Evolutionary conservation across 2,329 filamentous ascomycete species (phyloP), one percentile per base, ranked within the genome.

Genomic region (Penicillium digitatum): DNA sequence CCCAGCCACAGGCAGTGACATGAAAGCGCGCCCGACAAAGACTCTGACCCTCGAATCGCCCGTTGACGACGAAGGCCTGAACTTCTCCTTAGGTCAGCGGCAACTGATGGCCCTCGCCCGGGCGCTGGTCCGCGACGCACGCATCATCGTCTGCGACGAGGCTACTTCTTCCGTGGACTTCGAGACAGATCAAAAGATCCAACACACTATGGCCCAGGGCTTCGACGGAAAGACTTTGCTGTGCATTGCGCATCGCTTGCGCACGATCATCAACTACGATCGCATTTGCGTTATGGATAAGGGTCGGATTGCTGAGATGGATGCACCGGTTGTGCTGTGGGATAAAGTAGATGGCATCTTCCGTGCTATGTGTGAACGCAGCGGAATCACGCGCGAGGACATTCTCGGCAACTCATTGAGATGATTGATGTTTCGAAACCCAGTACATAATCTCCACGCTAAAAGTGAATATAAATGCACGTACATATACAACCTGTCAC

Each of bases 101-200:
- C 94, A 97, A 74, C 83, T 97, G 46, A 95, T 97, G 88, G 94
- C 94, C 1, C 81, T 99, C 1, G 92, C 92, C 0, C 86, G 94
- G 0, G 94, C 94, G 0, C 83, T 99, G 2, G 93, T 97, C 5
- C 86, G 93, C 35, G 85, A 87, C 40, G 88, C 87, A 0, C 90
- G 88, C 64, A 96, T 97, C 74, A 96, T 97, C 65, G 87, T 99
- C 47, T 96, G 93, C 73, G 94, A 99, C 77, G 94, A 99, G 74
- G 94, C 94, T 1, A 99, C 94, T 0, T 90, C 87, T 1, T 89
- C 85, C 0, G 92, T 97, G 8, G 93, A 97, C 72, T 94, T 96
- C 79, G 93, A 96, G 69, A 97, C 93, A 3, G 94, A 99, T 70
- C 87, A 90, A 74, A 95, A 94, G 81, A 96, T 97, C 69, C 93